Evolutionary conservation across 2,329 filamentous ascomycete species (phyloP).

Genomic region (Aciculosporium take): DNA sequence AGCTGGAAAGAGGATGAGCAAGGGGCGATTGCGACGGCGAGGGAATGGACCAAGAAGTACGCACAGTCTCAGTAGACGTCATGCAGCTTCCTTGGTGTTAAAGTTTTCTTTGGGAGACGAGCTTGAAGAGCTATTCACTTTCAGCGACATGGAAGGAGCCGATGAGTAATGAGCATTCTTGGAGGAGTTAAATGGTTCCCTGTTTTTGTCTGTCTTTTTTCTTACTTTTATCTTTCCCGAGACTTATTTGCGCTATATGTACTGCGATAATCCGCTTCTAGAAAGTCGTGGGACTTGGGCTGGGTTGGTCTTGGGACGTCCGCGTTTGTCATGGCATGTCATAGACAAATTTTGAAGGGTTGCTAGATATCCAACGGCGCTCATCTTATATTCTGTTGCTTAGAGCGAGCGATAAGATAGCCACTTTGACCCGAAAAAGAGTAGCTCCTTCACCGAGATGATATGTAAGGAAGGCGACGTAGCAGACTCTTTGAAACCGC

Average conservation of each 20-base stretch:
- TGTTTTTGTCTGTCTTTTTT: not conserved
- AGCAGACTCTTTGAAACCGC: not conserved
- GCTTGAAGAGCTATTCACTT: constrained; percentile 2
- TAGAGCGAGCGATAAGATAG: not conserved
- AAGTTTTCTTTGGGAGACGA: not conserved
- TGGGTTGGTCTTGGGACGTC: constrained; percentile 3
- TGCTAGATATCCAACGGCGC: not conserved
- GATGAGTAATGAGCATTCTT: constrained; percentile 10
- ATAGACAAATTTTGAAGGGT: constrained; percentile 1
- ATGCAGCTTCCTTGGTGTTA: not conserved
- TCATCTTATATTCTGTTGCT: not conserved
- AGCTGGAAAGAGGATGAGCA: constrained; percentile 95
- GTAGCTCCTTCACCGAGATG: not conserved
- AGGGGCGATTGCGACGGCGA: constrained; percentile 81
- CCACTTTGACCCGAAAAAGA: not conserved
- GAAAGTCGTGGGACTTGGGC: constrained; percentile 3
- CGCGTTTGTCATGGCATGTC: constrained; percentile 1
- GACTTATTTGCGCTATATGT: not conserved
- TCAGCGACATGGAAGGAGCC: constrained; percentile 5
- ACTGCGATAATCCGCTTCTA: not conserved
- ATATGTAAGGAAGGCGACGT: not conserved
- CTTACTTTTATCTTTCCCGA: not conserved
- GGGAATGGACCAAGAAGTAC: constrained; percentile 80
- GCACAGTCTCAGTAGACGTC: constrained; percentile 36
- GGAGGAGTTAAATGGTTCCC: constrained; percentile 11